Percentiles rank a stretch among this genome's conserved stretches.
phyloP scores from a whole-genome alignment of 306 rosid genomes.

The Gillenia trifoliata region DNA sequence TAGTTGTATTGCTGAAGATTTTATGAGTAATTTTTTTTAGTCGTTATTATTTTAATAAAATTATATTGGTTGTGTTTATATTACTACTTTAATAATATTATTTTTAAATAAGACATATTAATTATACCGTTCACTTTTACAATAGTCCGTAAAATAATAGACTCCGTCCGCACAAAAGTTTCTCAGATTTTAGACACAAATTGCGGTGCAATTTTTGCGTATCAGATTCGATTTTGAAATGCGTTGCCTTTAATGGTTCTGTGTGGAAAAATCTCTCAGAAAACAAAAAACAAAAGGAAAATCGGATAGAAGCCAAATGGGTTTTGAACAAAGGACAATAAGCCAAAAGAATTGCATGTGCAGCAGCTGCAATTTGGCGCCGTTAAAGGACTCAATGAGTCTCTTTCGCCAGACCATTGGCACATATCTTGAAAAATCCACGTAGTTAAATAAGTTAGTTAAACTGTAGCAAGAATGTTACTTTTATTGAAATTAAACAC shows the following conservation, averaged over 20 bases:
- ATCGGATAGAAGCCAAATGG: slow-evolving; percentile 36
- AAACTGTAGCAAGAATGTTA: not conserved
- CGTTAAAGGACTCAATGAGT: slow-evolving; percentile 29
- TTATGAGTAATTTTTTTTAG: not conserved
- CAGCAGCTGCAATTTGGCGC: slow-evolving; percentile 48
- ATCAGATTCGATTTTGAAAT: slow-evolving; percentile 11
- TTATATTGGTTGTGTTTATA: no score
- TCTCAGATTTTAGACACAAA: not conserved
- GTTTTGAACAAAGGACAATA: slow-evolving; percentile 24
- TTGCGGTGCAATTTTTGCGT: not conserved
- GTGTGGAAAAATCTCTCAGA: slow-evolving; percentile 1
- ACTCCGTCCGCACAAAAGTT: no score
- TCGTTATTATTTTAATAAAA: no score
- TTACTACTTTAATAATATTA: no score
- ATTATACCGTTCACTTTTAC: no score
- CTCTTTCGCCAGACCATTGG: slow-evolving; percentile 34
- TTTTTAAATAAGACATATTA: no score
- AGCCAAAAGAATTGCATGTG: slow-evolving; percentile 61
- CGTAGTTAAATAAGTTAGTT: not conserved
- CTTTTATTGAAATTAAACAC: not conserved
- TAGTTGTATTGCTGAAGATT: not conserved
- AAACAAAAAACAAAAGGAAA: not conserved
- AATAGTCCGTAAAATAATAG: no score
- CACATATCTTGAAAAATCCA: slow-evolving; percentile 13
- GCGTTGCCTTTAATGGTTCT: slow-evolving; percentile 13